Evolutionary conservation across 2,329 filamentous ascomycete species (phyloP).

Genomic region (Dendryphion nanum): DNA sequence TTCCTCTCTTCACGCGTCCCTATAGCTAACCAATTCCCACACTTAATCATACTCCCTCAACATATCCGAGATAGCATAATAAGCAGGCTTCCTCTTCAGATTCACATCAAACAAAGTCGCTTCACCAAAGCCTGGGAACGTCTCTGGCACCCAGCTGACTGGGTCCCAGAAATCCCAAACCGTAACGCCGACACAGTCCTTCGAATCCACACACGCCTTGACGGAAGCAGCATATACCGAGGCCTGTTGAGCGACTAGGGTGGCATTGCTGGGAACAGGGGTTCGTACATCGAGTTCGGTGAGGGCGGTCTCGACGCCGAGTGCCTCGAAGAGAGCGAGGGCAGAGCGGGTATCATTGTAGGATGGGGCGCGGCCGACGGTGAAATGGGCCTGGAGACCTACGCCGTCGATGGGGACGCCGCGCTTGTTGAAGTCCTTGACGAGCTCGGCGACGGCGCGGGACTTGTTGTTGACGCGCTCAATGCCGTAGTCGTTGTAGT

Average conservation of each 20-base stretch:
- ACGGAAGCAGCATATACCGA: conserved; percentile 45
- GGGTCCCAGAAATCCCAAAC: conserved; percentile 45
- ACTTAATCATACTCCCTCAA: no score
- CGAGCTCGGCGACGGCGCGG: conserved; percentile 30
- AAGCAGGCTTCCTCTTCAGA: conserved; percentile 35
- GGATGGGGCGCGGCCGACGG: conserved; percentile 53
- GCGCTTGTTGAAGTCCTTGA: conserved; percentile 36
- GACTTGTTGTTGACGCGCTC: conserved; percentile 54
- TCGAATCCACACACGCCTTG: conserved; percentile 35
- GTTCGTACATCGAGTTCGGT: conserved; percentile 62
- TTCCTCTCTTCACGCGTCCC: no score
- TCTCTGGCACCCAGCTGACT: conserved; percentile 37
- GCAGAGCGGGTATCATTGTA: conserved; percentile 45
- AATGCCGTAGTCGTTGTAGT: conserved; percentile 65
- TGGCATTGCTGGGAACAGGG: conserved; percentile 45
- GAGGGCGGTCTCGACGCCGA: conserved; percentile 58
- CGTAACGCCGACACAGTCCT: conserved; percentile 40
- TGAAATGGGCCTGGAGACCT: conserved; percentile 62
- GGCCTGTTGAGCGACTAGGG: conserved; percentile 48
- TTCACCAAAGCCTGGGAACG: conserved; percentile 39
- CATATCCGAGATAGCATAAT: conserved; percentile 30
- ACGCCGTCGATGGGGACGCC: conserved; percentile 58
- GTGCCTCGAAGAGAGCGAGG: conserved; percentile 51
- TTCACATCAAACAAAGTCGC: conserved; percentile 29
- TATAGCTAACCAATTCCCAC: no score